Percentiles rank a stretch among this genome's conserved stretches.
These are phyloP conservation scores for Sporothrix dimorphospora DNA, from an alignment of 2,329 filamentous ascomycete genomes.

Conservation along the genomic window DNA sequence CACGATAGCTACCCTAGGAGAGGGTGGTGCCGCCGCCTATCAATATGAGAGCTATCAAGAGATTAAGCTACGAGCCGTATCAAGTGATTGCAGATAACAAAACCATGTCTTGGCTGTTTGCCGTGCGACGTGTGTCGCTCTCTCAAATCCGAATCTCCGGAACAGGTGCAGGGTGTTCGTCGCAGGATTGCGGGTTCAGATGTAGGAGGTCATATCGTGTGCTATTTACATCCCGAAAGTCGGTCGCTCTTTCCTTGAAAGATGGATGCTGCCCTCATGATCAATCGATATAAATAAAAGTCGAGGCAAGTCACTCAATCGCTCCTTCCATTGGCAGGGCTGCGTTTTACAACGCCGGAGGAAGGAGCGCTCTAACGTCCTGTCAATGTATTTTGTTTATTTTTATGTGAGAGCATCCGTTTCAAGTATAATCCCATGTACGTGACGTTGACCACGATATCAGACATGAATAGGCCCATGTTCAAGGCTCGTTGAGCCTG, in stretches of 20 bases:
- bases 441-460: neutral
- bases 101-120: neutral
- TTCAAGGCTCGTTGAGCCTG: neutral
- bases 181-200: neutral
- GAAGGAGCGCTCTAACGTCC: neutral
- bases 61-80: neutral
- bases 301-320: neutral
- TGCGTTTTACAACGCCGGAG: neutral
- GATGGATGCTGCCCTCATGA: neutral
- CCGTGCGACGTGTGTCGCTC: neutral
- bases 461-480: neutral
- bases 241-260: neutral
- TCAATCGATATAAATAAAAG: neutral
- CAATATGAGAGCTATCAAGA: neutral
- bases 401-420: neutral
- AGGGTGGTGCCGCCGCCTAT: no score
- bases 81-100: neutral
- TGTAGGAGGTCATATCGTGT: neutral
- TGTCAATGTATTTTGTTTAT: neutral
- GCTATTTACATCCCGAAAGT: neutral
- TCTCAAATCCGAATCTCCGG: neutral
- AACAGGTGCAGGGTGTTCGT: neutral
- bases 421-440: slow-evolving; percentile 2
- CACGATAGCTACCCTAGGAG: no score
- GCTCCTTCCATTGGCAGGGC: neutral